A percentile compares a stretch with the other conserved stretches of the same genome.
Evolutionary conservation across 2,329 filamentous ascomycete species (phyloP).

Genomic region (Trichoderma citrinoviride): DNA sequence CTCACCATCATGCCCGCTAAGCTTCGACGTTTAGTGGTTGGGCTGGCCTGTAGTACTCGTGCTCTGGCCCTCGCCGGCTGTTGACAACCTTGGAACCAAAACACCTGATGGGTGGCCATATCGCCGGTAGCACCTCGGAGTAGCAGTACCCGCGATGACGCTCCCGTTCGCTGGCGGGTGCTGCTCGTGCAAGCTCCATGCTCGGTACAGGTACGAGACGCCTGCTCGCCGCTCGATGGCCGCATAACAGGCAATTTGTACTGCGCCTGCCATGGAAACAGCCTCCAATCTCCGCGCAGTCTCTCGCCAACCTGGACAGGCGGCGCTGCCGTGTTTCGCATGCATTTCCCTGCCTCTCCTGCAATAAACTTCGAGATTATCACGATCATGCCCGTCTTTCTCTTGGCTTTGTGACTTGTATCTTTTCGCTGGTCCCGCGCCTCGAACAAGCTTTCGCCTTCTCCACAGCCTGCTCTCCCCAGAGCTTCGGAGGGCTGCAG

Average conservation of each 20-base stretch:
- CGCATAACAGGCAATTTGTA: not conserved
- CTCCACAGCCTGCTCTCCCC: not conserved
- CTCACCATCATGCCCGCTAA: not conserved
- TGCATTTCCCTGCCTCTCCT: constrained; percentile 11
- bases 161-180: not conserved
- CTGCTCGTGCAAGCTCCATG: not conserved
- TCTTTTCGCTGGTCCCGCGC: not conserved
- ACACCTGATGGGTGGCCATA: not conserved
- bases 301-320: not conserved
- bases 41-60: not conserved
- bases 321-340: constrained; percentile 21
- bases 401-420: constrained; percentile 5
- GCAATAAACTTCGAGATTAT: not conserved
- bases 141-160: not conserved
- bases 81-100: not conserved
- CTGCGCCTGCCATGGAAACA: not conserved
- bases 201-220: not conserved
- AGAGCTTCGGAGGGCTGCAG: constrained; percentile 14
- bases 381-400: not conserved
- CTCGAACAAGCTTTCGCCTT: not conserved
- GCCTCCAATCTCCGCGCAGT: constrained; percentile 13
- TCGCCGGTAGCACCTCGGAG: not conserved
- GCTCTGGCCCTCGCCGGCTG: not conserved
- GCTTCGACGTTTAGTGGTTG: not conserved
- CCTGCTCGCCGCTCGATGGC: not conserved